Evolutionary conservation across 1,284 basidiomycete species (phyloP).

Genomic region (Pyrrhoderma noxium): DNA sequence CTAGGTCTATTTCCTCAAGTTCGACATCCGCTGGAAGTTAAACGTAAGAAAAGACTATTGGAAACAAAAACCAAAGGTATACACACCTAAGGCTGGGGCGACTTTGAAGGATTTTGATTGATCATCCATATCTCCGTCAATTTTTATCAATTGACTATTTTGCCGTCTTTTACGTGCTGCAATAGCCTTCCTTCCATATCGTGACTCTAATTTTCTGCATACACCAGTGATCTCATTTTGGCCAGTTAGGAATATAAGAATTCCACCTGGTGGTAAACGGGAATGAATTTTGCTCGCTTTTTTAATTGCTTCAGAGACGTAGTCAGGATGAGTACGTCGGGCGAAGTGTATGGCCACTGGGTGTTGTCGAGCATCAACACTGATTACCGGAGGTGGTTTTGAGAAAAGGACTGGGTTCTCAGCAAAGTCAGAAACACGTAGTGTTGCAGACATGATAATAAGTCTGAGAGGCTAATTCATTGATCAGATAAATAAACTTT

Average conservation of each 20-base stretch:
- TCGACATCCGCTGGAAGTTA: slow-evolving; percentile 51
- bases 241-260: slow-evolving; percentile 74
- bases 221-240: slow-evolving; percentile 68
- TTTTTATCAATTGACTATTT: slow-evolving; percentile 21
- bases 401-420: slow-evolving; percentile 82
- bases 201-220: slow-evolving; percentile 68
- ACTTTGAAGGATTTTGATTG: slow-evolving; percentile 24
- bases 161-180: slow-evolving; percentile 41
- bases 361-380: slow-evolving; percentile 86
- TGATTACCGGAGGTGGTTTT: slow-evolving; percentile 82
- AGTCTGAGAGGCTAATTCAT: slow-evolving; percentile 71
- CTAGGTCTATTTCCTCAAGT: slow-evolving; percentile 78
- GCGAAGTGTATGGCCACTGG: slow-evolving; percentile 95
- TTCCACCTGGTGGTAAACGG: slow-evolving; percentile 61
- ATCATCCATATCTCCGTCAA: slow-evolving; percentile 20
- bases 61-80: slow-evolving; percentile 2
- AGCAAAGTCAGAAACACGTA: slow-evolving; percentile 90
- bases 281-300: slow-evolving; percentile 82
- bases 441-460: slow-evolving; percentile 98
- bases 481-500: background rate
- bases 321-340: slow-evolving; percentile 79
- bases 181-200: slow-evolving; percentile 65
- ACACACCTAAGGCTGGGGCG: slow-evolving; percentile 43
- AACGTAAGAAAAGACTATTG: background rate
- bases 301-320: slow-evolving; percentile 84